Evolutionary conservation across 768 basidiomycete genomes (phyloP).

Genomic region (Gloeopeniophorella convolvens): DNA sequence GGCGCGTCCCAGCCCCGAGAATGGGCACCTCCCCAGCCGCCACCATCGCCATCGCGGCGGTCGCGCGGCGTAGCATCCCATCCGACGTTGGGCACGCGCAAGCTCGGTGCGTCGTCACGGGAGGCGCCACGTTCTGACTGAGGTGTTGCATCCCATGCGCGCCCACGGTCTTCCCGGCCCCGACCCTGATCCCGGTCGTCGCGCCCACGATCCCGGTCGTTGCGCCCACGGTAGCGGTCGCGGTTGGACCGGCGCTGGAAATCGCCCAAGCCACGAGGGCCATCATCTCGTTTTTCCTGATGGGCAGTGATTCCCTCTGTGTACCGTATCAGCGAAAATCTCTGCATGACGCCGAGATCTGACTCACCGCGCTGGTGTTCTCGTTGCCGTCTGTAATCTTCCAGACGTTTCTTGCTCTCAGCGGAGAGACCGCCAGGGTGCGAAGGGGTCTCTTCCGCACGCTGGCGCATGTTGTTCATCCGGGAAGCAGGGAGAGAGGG

Average conservation of each 20-base stretch:
- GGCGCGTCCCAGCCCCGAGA: constrained; percentile 74
- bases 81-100: constrained; percentile 83
- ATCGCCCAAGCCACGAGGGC: constrained; percentile 78
- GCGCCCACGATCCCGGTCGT: constrained; percentile 16
- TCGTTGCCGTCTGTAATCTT: constrained; percentile 65
- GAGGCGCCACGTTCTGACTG: constrained; percentile 44
- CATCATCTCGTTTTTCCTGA: constrained; percentile 49
- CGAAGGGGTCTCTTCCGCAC: constrained; percentile 89
- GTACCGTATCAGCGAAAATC: neutral
- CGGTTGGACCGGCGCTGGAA: constrained; percentile 91
- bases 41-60: constrained; percentile 44
- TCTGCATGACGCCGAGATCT: neutral
- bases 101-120: constrained; percentile 64
- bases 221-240: constrained; percentile 35
- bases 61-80: constrained; percentile 91
- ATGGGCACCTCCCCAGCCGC: constrained; percentile 55
- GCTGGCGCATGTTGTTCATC: constrained; percentile 54
- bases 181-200: constrained; percentile 31
- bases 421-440: constrained; percentile 88
- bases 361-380: constrained; percentile 61
- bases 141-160: constrained; percentile 56
- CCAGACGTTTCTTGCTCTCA: constrained; percentile 58
- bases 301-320: constrained; percentile 67
- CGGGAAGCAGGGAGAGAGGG: constrained; percentile 64
- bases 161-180: constrained; percentile 23